Base-by-base conservation (phyloP, 2,329 filamentous ascomycete genomes). In the Waltergamsia citrina region DNA sequence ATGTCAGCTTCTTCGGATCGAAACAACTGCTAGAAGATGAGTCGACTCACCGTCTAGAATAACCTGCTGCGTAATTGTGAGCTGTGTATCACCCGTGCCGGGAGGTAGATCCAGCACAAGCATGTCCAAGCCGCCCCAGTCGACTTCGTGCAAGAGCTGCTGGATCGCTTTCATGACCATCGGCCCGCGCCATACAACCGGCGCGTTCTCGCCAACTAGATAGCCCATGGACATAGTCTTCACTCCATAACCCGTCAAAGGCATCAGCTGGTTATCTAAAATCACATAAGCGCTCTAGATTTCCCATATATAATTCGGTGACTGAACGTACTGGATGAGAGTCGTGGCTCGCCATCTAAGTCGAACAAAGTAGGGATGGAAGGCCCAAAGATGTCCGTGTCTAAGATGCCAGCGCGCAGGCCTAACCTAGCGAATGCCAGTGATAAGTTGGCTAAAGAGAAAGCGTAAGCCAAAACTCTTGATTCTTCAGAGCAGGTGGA, bases 201-300 rank as follows among this genome's bases (percentile, higher is more conserved):
- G 85, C 5, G 85, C 82, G 9, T 78, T 71, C 43, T 86, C 80
- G 15, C 74, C 75, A 2, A 94, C 78, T 1, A 98, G 71, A 44
- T 94, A 96, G 32, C 92, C 92, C 85, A 98, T 96, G 0, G 88
- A 95, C 92, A 98, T 98, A 35, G 87, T 93, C 59, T 93, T 93
- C 37, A 98, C 73, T 26, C 92, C 92, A 63, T 96, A 96, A 52
- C 94, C 94, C 16, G 84, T 87, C 17, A 98, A 62, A 0, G 92
- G 92, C 2, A 96, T 51, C 4, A 98, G 71, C 48, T 87, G 80
- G 49, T 88, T 87, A 45, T 82, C 76, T 85, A 41, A 12, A 16
- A 18, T 24, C 7, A 4, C 18, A 19, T 19, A 21, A 17, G n/a
- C n/a, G n/a, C n/a, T 21, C 12, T 23, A n/a, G 12, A 15, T 10